phyloP scores from a whole-genome alignment of 371 early-diverging fungal genomes.

The Mucor sp. region DNA sequence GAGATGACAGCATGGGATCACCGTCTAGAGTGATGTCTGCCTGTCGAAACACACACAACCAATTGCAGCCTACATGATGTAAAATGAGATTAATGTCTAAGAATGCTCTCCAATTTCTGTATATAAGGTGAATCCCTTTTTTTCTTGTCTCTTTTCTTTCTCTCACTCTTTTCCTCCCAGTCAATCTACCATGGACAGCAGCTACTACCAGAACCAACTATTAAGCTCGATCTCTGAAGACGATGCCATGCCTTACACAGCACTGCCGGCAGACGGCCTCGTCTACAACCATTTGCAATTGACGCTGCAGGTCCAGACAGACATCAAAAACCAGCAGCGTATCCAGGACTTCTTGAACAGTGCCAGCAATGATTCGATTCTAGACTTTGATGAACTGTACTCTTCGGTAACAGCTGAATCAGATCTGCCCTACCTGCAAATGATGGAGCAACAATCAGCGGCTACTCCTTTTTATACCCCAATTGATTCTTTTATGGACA shows the following conservation, averaged over 20 bases:
- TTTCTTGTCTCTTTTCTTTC: not conserved
- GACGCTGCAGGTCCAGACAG: constrained; percentile 15
- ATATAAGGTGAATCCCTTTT: not conserved
- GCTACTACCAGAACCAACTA: not conserved
- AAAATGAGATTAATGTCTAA: constrained; percentile 10
- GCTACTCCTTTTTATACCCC: constrained; percentile 11
- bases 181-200: not conserved
- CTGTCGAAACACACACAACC: not conserved
- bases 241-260: not conserved
- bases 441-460: constrained; percentile 5
- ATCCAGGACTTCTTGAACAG: constrained; percentile 11
- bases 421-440: constrained; percentile 7
- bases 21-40: not conserved
- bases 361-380: not conserved
- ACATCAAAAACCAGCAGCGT: constrained; percentile 10
- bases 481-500: not conserved
- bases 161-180: not conserved
- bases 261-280: constrained; percentile 2
- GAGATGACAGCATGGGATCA: not conserved
- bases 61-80: not conserved
- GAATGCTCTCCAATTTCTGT: constrained; percentile 2
- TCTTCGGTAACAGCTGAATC: constrained; percentile 9
- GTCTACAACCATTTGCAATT: constrained; percentile 13
- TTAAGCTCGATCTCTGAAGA: constrained; percentile 3
- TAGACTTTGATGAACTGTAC: constrained; percentile 11